Base-by-base conservation (phyloP, 2,329 filamentous ascomycete genomes). In the Diaporthe citri region DNA sequence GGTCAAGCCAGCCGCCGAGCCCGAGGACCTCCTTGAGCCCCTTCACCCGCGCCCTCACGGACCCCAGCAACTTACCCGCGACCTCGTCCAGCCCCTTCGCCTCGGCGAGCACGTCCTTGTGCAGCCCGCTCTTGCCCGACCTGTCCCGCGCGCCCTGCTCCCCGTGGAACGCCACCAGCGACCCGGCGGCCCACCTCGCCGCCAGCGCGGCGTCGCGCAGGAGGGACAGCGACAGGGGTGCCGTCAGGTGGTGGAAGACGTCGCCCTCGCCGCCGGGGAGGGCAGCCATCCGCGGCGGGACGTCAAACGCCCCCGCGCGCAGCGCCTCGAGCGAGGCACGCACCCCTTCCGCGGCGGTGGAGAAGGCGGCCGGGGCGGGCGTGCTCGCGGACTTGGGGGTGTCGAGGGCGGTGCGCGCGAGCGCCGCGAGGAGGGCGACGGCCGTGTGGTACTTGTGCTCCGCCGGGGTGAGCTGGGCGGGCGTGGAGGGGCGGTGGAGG, bases 401-500 rank as follows among this genome's bases (percentile, higher is more conserved):
- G 55, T 60, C 78, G 59, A 83, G 74, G 12, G 74, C 75, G 1
- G 79, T 76, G 10, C 79, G 76, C 1, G 81, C 74, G 8, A 80
- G 74, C 1, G 80, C 77, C 9, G 84, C 81, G 2, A 90, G 83
- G 9, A 87, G 76, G 34, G 84, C 83, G 34, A 88, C 74, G 1
- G 84, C 75, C 3, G 85, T 85, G 79, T 85, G 89, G 79, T 87
- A 88, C 0, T 82, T 79, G 28, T 82, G 78, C 71, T 90, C 88
- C 2, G 85, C 78, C 0, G 80, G 56, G 0, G 88, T 89, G 39
- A 87, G 83, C 6, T 81, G 75, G 69, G 75, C 8, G 0, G 77
- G 66, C 10, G 78, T 80, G 8, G 73, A 73, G 0, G 79, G 67
- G 1, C 70, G 64, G 41, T 83, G 80, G 51, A 88, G 80, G 66